phyloP scores from a whole-genome alignment of 176 grass and related monocot genomes.

The Luzula sylvatica region DNA sequence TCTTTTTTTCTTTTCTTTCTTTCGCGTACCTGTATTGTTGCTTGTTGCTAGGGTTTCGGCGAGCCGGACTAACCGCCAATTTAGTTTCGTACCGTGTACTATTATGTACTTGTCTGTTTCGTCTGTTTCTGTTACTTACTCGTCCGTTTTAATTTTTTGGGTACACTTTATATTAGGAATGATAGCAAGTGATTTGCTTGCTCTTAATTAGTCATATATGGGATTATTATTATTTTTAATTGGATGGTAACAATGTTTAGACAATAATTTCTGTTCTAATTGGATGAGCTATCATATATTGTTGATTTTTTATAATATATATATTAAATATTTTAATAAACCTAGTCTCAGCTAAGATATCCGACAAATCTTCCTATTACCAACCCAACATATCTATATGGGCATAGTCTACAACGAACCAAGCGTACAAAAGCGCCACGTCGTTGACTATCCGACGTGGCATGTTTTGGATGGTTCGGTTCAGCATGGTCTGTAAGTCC shows the following conservation, averaged over 20 bases:
- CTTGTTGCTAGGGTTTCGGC: slow-evolving; percentile 11
- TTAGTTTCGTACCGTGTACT: slow-evolving; percentile 8
- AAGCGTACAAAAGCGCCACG: not conserved
- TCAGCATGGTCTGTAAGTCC: too few relatives aligned
- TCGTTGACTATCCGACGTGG: slow-evolving; percentile 12
- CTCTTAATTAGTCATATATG: too few relatives aligned
- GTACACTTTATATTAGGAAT: too few relatives aligned
- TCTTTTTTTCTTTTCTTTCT: slow-evolving; percentile 20
- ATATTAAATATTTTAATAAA: not conserved
- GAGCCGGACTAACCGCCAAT: slow-evolving; percentile 31
- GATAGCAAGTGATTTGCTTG: too few relatives aligned
- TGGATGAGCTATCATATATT: too few relatives aligned
- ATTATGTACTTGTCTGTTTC: slow-evolving; percentile 17
- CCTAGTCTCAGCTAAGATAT: not conserved
- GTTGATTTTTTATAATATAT: not conserved
- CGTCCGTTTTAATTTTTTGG: not conserved
- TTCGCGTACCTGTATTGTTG: slow-evolving; percentile 8
- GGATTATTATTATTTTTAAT: too few relatives aligned
- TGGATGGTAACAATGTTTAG: too few relatives aligned
- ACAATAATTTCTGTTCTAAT: too few relatives aligned
- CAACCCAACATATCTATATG: too few relatives aligned
- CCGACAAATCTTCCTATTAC: too few relatives aligned
- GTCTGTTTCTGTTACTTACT: slow-evolving; percentile 12
- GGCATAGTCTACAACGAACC: not conserved
- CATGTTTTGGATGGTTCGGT: too few relatives aligned